Percentiles rank a stretch among this genome's conserved stretches.
phyloP scores from a whole-genome alignment of 2,329 filamentous ascomycete species.

The Clarireedia paspali region DNA sequence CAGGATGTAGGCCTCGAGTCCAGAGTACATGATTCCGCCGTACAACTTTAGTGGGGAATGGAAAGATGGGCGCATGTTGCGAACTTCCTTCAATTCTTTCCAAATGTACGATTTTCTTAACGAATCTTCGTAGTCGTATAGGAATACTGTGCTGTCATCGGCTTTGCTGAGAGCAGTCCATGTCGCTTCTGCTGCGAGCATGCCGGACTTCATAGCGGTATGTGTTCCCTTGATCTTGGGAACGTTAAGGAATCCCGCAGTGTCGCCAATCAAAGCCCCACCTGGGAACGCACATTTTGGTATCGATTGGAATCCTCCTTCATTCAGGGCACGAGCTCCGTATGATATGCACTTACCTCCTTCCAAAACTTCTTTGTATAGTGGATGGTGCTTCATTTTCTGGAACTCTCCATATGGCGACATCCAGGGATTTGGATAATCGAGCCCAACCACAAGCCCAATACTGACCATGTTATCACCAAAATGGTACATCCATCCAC shows the following conservation, averaged over 20 bases:
- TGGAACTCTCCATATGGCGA: slow-evolving; percentile 96
- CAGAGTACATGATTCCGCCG: slow-evolving; percentile 87
- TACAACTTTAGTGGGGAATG: slow-evolving; percentile 79
- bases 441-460: slow-evolving; percentile 84
- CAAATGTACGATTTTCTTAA: slow-evolving; percentile 83
- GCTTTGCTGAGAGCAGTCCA: slow-evolving; percentile 61
- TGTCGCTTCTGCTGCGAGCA: slow-evolving; percentile 88
- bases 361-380: slow-evolving; percentile 80
- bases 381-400: slow-evolving; percentile 95
- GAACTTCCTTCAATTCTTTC: slow-evolving; percentile 89
- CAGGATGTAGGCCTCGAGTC: slow-evolving; percentile 80
- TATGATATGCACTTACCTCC: slow-evolving; percentile 98
- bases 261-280: slow-evolving; percentile 90
- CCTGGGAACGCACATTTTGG: slow-evolving; percentile 95
- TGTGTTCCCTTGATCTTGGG: slow-evolving; percentile 99
- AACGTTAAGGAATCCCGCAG: slow-evolving; percentile 92
- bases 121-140: slow-evolving; percentile 89
- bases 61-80: slow-evolving; percentile 97
- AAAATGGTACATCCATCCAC: slow-evolving; percentile 99
- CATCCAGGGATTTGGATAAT: slow-evolving; percentile 95
- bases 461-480: slow-evolving; percentile 93
- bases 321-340: slow-evolving; percentile 81
- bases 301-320: slow-evolving; percentile 96
- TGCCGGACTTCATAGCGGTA: slow-evolving; percentile 94
- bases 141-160: slow-evolving; percentile 68